Evolutionary conservation across 2,329 filamentous ascomycete species (phyloP).

Genomic region (Talaromyces sp.): DNA sequence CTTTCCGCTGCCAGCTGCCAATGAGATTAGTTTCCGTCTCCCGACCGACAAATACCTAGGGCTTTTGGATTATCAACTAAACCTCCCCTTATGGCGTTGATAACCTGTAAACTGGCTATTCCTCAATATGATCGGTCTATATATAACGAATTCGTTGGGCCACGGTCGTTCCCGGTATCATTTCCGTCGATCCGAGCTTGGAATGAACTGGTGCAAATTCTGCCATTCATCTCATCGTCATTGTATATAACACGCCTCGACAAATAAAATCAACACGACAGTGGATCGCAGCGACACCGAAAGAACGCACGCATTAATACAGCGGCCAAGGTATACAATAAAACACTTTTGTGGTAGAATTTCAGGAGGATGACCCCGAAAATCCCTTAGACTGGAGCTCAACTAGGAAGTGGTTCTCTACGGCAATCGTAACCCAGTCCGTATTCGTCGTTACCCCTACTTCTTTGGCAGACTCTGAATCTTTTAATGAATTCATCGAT

Average conservation of each 20-base stretch:
- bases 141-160: background rate
- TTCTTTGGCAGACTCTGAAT: slow-evolving; percentile 31
- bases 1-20: background rate
- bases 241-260: background rate
- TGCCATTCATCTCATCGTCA: too few species aligned
- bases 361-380: slow-evolving; percentile 40
- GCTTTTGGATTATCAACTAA: background rate
- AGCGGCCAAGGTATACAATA: slow-evolving; percentile 40
- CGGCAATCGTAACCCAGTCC: slow-evolving; percentile 36
- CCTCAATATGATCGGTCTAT: background rate
- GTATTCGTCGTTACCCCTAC: slow-evolving; percentile 43
- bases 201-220: too few species aligned
- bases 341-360: slow-evolving; percentile 43
- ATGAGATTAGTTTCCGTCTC: background rate
- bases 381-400: slow-evolving; percentile 38
- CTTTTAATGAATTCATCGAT: slow-evolving; percentile 23
- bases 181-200: background rate
- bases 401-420: slow-evolving; percentile 41
- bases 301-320: slow-evolving; percentile 19
- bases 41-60: background rate
- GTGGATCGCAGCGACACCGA: background rate
- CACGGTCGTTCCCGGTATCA: background rate
- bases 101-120: background rate
- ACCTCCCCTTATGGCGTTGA: background rate
- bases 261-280: background rate